phyloP scores from a whole-genome alignment of 164 flowering plant species.

The Protea cynaroides region DNA sequence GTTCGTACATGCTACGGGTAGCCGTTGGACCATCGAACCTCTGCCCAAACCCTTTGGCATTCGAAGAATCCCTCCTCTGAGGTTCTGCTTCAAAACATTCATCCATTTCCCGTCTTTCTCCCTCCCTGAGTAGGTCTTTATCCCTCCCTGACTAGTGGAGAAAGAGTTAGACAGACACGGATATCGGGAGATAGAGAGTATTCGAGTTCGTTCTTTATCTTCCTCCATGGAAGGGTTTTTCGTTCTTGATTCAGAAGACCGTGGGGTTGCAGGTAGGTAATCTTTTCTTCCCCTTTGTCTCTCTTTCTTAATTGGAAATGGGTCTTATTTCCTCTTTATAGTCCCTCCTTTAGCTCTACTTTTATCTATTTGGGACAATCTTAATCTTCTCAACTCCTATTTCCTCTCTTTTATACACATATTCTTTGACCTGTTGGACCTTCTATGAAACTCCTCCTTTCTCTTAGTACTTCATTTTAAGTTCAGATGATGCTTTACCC shows the following conservation, averaged over 20 bases:
- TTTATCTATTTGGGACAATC: neutral
- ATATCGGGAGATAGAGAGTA: too few species aligned
- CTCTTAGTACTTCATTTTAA: too few species aligned
- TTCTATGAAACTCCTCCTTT: neutral
- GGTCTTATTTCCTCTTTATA: neutral
- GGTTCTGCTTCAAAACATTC: too few species aligned
- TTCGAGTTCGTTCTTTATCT: neutral
- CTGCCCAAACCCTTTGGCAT: too few species aligned
- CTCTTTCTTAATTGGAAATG: neutral
- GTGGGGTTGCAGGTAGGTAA: slow-evolving; percentile 2
- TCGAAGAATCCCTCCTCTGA: too few species aligned
- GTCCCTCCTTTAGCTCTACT: neutral
- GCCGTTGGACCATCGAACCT: slow-evolving; percentile 8
- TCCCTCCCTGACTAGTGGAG: neutral
- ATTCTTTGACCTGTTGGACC: neutral
- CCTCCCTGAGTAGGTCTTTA: too few species aligned
- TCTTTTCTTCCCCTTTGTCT: neutral
- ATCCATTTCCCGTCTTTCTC: neutral
- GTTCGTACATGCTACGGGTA: slow-evolving; percentile 5
- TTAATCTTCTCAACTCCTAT: neutral
- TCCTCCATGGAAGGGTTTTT: slow-evolving; percentile 1
- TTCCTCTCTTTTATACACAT: too few species aligned
- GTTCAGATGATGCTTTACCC: neutral
- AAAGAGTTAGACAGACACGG: too few species aligned
- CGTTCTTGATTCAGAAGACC: slow-evolving; percentile 3